Percentiles rank a stretch among this genome's conserved stretches.
Evolutionary conservation across 2,329 filamentous ascomycete genomes (phyloP).

Genomic region (Sclerotiophoma versabilis): DNA sequence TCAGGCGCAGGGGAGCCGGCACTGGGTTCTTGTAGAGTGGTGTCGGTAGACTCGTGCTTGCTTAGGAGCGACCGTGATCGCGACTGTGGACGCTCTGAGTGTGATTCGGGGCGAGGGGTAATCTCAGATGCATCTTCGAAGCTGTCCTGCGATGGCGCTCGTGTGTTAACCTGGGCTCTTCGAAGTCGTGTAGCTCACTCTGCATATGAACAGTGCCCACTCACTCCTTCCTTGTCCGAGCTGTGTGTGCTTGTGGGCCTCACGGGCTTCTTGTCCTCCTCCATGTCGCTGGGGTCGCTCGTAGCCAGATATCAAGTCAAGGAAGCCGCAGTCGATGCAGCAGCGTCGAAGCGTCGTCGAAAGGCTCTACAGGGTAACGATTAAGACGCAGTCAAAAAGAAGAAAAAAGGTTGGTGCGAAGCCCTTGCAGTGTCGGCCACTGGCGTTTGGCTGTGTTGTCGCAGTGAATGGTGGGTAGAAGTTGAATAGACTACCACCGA

Average conservation of each 20-base stretch:
- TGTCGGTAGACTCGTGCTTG: conserved; percentile 37
- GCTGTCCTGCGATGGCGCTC: conserved; percentile 63
- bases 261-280: conserved; percentile 23
- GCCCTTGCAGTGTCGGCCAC: conserved; percentile 11
- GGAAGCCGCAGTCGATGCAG: conserved; percentile 8
- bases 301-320: conserved; percentile 7
- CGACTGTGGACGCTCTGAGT: conserved; percentile 46
- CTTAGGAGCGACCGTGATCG: conserved; percentile 63
- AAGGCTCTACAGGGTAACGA: conserved; percentile 6
- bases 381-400: conserved; percentile 9
- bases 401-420: conserved; percentile 4
- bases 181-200: background rate
- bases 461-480: conserved; percentile 17
- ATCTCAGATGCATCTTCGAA: conserved; percentile 84
- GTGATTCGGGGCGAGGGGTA: conserved; percentile 49
- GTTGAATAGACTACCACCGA: conserved; percentile 6
- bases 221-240: conserved; percentile 42
- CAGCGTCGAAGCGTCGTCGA: background rate
- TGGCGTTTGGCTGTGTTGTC: conserved; percentile 11
- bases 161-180: conserved; percentile 18
- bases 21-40: conserved; percentile 6
- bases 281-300: conserved; percentile 10
- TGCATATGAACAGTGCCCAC: background rate
- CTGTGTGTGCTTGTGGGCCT: conserved; percentile 43
- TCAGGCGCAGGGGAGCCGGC: conserved; percentile 7